Evolutionary conservation across 352 stramenopile genomes (phyloP), one percentile per base, ranked within the genome.

Genomic region (Lagenidium sp.): DNA sequence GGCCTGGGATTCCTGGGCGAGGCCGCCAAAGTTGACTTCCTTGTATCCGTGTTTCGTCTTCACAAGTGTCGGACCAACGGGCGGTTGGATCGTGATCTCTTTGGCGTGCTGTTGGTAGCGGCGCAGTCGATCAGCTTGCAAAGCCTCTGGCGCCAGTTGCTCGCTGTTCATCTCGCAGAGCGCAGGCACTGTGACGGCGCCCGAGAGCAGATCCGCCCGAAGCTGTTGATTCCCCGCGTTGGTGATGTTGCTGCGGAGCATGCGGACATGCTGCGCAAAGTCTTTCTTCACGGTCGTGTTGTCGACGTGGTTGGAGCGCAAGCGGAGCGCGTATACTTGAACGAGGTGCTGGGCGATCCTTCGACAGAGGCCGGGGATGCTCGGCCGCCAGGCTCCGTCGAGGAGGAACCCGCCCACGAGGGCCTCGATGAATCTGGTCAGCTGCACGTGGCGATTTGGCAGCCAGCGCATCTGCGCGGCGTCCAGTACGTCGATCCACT

Each of bases 11-110:
- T 36, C n/a, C 22, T 29, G 24, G 2, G 7, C 28, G 13, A 34
- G 7, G 3, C 47, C 48, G 16, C 37, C 47, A 21, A 70, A 44
- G 18, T 57, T 48, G 2, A 82, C 57, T 50, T 82, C 69, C 26
- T 73, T 71, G 51, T 65, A 65, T 0, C 69, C 69, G 31, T 79
- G 47, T 45, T 77, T 82, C 3, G 66, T 79, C 44, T 82, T 82
- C 23, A 71, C 47, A 1, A 77, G 39, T 0, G 43, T 37, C 4
- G 39, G 41, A 3, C 63, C 66, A 0, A 39, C 67, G 0, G 65
- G 63, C 4, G 48, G 49, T 11, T 56, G 59, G n/a, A 82, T 38
- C 18, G 55, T 82, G 37, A 57, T 71, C 18, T 62, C 60, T 34
- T 69, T 60, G 1, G 65, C 56, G 22, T 82, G 59, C 23, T 57